Base-by-base conservation (phyloP, 2,329 filamentous ascomycete species). In the Bipolaris cookei region DNA sequence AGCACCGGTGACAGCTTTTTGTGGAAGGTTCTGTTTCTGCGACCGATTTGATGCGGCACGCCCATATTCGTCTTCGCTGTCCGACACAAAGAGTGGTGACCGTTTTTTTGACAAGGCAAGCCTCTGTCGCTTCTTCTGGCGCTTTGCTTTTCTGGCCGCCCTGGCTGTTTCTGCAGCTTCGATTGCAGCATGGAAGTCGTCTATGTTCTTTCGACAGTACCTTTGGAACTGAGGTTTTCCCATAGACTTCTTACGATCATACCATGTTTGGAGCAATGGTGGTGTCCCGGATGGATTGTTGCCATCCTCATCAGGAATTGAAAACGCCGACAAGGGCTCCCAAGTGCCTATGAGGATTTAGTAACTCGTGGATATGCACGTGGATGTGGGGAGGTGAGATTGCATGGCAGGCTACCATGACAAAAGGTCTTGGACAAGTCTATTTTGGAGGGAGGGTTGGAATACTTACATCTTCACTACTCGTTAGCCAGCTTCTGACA, bases 261-360 rank as follows among this genome's bases (percentile, higher is more conserved):
- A 34, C 67, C 66, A 70, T 4, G 23, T 13, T 8, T 38, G 14
- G 18, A 70, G 34, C 6, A 67, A 34, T 41, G 28, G 57, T 49
- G 3, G 52, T 55, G 45, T 50, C 16, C 25, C 37, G 14, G 37
- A 13, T 4, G 4, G 16, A 11, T 21, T 16, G 8, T 38, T 28
- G 1, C 34, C 45, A 38, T 48, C 7, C 3, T 28, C 34, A 14
- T 48, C 34, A 23, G 46, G 30, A 21, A 16, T 18, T 16, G 21
- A 8, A 8, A 37, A 42, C 7, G 30, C 23, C 8, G 28, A 30
- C 34, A 23, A 16, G 16, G 30, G 72, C 52, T 75, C 72, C 68
- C 69, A 74, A 1, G 71, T 72, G 38, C 66, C 69, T 60, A 45
- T 46, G 21, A 30, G 25, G 18, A 4, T 44, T 63, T 37, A 63